Evolutionary conservation across 139 green algal genomes (phyloP), one percentile per base, ranked within the genome.

Genomic region (Diplosphaera chodatii): DNA sequence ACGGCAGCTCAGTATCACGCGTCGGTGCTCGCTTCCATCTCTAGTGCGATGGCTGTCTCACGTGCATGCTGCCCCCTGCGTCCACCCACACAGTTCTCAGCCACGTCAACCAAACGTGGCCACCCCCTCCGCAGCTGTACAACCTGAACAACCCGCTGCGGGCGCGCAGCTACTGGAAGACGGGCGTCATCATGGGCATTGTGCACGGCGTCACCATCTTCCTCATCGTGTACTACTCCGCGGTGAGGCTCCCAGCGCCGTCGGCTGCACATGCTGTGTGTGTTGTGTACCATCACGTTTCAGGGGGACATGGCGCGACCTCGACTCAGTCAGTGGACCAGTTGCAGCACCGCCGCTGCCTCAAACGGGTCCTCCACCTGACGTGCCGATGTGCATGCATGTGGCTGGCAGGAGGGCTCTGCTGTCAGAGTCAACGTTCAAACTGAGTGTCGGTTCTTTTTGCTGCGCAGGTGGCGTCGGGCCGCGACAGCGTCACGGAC

Each of bases 211-310:
- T 81, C 28, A 69, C 85, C n/a, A 81, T 66, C 72, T 90, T 92
- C 76, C 86, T 92, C 73, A 64, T 91, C 16, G 78, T 85, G 20
- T 84, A 84, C 74, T 90, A 85, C 64, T 32, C 16, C 33, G n/a
- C 32, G n/a, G 74, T 59, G 48, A n/a, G n/a, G n/a, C n/a, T n/a
- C n/a, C n/a, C n/a, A n/a, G n/a, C n/a, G n/a, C n/a, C n/a, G n/a
- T n/a, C n/a, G n/a, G n/a, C n/a, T n/a, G n/a, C n/a, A n/a, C n/a
- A n/a, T n/a, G n/a, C n/a, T n/a, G n/a, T n/a, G n/a, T n/a, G n/a
- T n/a, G n/a, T n/a, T n/a, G n/a, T n/a, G n/a, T n/a, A n/a, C n/a
- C n/a, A n/a, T n/a, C n/a, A n/a, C n/a, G n/a, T n/a, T n/a, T n/a
- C n/a, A n/a, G n/a, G n/a, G n/a, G n/a, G n/a, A n/a, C n/a, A n/a